Base-by-base conservation (phyloP, 2,329 filamentous ascomycete genomes). In the Grosmannia huntii region DNA sequence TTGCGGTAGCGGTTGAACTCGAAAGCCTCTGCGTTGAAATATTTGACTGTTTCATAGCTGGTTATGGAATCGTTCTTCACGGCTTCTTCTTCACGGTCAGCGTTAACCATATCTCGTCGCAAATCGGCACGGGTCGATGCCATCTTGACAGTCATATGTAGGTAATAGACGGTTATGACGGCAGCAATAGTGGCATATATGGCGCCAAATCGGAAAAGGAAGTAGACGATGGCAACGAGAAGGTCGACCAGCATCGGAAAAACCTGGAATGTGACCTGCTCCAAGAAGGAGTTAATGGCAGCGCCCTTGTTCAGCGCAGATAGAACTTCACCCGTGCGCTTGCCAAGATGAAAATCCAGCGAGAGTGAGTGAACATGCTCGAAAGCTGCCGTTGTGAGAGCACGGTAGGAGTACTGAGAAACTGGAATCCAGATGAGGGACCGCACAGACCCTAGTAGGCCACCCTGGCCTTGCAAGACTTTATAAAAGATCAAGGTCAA, bases 31-130 rank as follows among this genome's bases (percentile, higher is more conserved):
- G 88, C 88, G 65, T 92, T 92, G 76, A 94, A 94, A 67, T 92
- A 92, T 69, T 92, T 94, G 68, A 92, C 89, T 2, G 88, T 92
- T 74, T 99, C 94, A 70, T 97, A 99, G n/a, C 90, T 95, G 62
- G 94, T 90, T 76, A 99, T 94, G 0, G 94, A 97, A 70, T 99
- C 94, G 68, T 96, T 97, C 73, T 97, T 97, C 65, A 97, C 90
- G 7, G 94, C 94, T 71, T 96, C 92, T 72, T 96, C 90, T 72
- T 96, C 90, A 62, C 94, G 82, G 64, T 94, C 90, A 16, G 90
- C 89, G 68, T 96, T 97, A 55, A 92, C 92, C 87, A 96, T 96
- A 67, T 92, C 83, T 61, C 94, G 83, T 65, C 94, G 84, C 66
- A 96, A 89, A 66, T 95, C 89, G 7, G 91, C 89, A 65, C 94